These are phyloP conservation scores for Aplosporella prunicola DNA, from an alignment of 2,329 filamentous ascomycete species.

Conservation along the genomic window DNA sequence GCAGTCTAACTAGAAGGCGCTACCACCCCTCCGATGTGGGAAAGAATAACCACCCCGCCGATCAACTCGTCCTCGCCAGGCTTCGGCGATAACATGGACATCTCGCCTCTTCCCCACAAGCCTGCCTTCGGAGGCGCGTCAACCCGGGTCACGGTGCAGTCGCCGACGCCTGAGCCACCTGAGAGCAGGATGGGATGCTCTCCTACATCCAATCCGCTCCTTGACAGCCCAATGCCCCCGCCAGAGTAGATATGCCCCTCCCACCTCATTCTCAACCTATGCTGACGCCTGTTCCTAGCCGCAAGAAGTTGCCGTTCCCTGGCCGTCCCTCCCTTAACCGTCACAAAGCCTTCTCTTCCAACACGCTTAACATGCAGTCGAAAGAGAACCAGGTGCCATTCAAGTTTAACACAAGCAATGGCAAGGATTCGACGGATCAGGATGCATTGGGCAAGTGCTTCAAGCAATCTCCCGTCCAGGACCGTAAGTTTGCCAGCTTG, in stretches of 20 bases:
- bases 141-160: constrained; percentile 57
- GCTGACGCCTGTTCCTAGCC: constrained; percentile 5
- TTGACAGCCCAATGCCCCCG: constrained; percentile 27
- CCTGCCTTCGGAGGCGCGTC: constrained; percentile 51
- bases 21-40: constrained; percentile 41
- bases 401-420: constrained; percentile 56
- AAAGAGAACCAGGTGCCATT: constrained; percentile 57
- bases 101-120: constrained; percentile 89
- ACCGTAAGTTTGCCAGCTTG: constrained; percentile 42
- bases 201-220: constrained; percentile 18
- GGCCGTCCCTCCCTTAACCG: constrained; percentile 66
- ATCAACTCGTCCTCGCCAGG: constrained; percentile 76
- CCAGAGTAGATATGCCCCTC: constrained; percentile 26
- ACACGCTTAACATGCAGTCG: constrained; percentile 51
- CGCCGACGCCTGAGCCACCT: constrained; percentile 56
- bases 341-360: constrained; percentile 65
- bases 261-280: no score
- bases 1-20: constrained; percentile 27
- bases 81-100: constrained; percentile 73
- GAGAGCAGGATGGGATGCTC: constrained; percentile 34
- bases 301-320: constrained; percentile 32
- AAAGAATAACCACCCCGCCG: constrained; percentile 74
- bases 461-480: constrained; percentile 65
- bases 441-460: constrained; percentile 66
- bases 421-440: constrained; percentile 34